Evolutionary conservation across 2,329 filamentous ascomycete species (phyloP).

Genomic region (Dothistroma pini): DNA sequence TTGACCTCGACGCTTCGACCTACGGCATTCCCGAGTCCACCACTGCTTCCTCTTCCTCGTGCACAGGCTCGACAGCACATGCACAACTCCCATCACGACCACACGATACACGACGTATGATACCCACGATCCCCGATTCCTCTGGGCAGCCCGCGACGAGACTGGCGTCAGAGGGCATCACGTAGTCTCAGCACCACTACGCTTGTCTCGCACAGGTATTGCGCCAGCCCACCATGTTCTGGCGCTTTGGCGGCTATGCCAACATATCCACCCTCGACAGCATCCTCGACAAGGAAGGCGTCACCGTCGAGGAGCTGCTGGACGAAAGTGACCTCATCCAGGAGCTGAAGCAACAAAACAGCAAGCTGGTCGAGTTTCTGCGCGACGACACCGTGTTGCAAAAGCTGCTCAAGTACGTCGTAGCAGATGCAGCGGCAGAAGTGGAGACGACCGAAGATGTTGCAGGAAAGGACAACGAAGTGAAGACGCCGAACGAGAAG

Average conservation of each 20-base stretch:
- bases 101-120: slow-evolving; percentile 17
- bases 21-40: neutral
- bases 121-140: slow-evolving; percentile 13
- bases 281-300: slow-evolving; percentile 91
- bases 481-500: slow-evolving; percentile 47
- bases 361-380: slow-evolving; percentile 93
- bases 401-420: slow-evolving; percentile 84
- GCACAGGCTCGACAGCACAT: neutral
- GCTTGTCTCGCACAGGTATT: neutral
- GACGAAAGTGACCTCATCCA: slow-evolving; percentile 96
- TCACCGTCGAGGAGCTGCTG: slow-evolving; percentile 90
- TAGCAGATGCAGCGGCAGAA: slow-evolving; percentile 65
- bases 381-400: slow-evolving; percentile 82
- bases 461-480: slow-evolving; percentile 25
- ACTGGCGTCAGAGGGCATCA: slow-evolving; percentile 12
- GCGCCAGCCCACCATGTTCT: slow-evolving; percentile 75
- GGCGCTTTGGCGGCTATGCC: slow-evolving; percentile 98
- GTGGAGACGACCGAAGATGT: slow-evolving; percentile 37
- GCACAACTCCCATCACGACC: slow-evolving; percentile 7
- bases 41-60: neutral
- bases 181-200: slow-evolving; percentile 7
- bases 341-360: slow-evolving; percentile 97
- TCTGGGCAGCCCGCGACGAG: slow-evolving; percentile 5
- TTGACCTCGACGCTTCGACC: neutral
- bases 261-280: slow-evolving; percentile 95